A percentile compares a stretch with the other conserved stretches of the same genome.
Evolutionary conservation across 257 asterid genomes (phyloP).

Genomic region (Solanum pennellii): DNA sequence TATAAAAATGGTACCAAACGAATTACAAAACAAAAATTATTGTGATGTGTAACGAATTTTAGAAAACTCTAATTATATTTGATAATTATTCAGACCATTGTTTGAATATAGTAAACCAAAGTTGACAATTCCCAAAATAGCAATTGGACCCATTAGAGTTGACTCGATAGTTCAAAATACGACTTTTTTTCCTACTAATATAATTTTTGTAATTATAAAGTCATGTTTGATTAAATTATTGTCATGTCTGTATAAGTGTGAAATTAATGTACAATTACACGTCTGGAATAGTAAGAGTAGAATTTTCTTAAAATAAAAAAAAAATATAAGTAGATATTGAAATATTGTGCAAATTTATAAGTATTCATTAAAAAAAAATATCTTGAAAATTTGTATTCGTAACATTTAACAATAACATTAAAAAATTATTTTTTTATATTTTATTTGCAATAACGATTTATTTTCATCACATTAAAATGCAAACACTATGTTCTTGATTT

Average conservation of each 20-base stretch:
- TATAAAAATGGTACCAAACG: not conserved
- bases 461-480: too few species aligned
- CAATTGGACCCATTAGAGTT: not conserved
- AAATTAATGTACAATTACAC: not conserved
- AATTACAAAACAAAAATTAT: not conserved
- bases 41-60: not conserved
- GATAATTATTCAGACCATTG: not conserved
- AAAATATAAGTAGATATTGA: not conserved
- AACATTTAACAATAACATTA: not conserved
- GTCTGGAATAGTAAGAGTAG: not conserved
- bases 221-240: not conserved
- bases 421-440: too few species aligned
- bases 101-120: not conserved
- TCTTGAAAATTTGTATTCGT: too few species aligned
- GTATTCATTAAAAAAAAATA: not conserved
- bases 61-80: not conserved
- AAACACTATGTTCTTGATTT: too few species aligned
- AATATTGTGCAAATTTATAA: too few species aligned
- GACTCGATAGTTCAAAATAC: not conserved
- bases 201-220: not conserved
- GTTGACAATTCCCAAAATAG: not conserved
- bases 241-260: not conserved
- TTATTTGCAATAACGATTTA: too few species aligned
- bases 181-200: too few species aligned
- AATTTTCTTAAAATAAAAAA: too few species aligned